These are phyloP conservation scores for Pezicula neosporulosa DNA, from an alignment of 2,329 filamentous ascomycete species.

Conservation along the genomic window DNA sequence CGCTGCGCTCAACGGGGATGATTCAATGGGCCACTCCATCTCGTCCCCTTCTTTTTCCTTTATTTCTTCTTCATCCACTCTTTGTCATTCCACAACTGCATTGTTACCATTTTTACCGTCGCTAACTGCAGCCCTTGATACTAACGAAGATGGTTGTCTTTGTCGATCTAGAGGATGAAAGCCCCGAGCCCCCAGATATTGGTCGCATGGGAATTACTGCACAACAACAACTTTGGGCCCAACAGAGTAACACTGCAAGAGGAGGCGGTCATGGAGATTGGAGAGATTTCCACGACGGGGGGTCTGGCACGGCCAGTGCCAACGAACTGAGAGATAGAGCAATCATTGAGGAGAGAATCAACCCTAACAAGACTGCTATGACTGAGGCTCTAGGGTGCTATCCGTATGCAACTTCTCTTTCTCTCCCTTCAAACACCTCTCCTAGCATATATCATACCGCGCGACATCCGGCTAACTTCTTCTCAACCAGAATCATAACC, in stretches of 20 bases:
- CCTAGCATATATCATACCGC: conserved; percentile 3
- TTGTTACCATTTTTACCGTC: conserved; percentile 5
- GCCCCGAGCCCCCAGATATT: conserved; percentile 20
- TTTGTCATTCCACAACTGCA: not conserved
- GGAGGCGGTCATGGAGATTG: conserved; percentile 6
- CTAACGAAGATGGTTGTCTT: conserved; percentile 26
- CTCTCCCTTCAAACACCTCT: conserved; percentile 6
- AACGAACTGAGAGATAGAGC: conserved; percentile 6
- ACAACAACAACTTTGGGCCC: conserved; percentile 5
- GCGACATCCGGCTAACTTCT: not conserved
- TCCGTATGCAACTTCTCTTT: conserved; percentile 51
- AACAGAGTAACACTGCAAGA: not conserved
- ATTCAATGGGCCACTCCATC: conserved; percentile 22
- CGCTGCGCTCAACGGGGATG: conserved; percentile 13
- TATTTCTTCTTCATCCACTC: not conserved
- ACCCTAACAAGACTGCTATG: conserved; percentile 54
- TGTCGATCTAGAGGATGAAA: conserved; percentile 28
- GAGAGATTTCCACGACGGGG: conserved; percentile 9
- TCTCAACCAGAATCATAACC: conserved; percentile 62
- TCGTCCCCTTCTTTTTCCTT: conserved; percentile 12
- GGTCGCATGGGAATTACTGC: conserved; percentile 2
- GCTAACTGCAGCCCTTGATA: not conserved
- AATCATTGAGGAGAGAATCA: conserved; percentile 11
- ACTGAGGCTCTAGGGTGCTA: conserved; percentile 63
- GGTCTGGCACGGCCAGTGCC: not conserved